phyloP scores from a whole-genome alignment of 352 stramenopile species.

The Elongisporangium anandrum region DNA sequence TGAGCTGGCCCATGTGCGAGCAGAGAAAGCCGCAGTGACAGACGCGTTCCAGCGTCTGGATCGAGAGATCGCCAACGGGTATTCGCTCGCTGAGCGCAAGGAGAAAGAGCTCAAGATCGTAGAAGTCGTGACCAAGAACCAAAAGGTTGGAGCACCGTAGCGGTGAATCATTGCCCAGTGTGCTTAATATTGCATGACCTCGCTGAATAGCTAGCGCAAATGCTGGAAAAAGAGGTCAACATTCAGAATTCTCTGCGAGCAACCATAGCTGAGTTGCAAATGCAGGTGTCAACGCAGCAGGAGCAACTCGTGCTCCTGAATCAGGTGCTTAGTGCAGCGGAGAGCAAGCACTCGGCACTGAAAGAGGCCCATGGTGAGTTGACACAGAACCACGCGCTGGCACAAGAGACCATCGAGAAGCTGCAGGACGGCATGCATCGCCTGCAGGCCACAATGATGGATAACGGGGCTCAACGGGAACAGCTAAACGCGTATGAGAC shows the following conservation, averaged over 20 bases:
- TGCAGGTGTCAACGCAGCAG: constrained; percentile 16
- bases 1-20: constrained; percentile 30
- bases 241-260: constrained; percentile 24
- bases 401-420: constrained; percentile 23
- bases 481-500: constrained; percentile 33
- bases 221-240: constrained; percentile 50
- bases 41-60: constrained; percentile 48
- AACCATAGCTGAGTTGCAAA: constrained; percentile 23
- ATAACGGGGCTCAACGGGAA: constrained; percentile 13
- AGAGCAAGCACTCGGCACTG: constrained; percentile 33
- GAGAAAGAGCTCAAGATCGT: constrained; percentile 62
- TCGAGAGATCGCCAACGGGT: constrained; percentile 44
- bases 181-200: background rate
- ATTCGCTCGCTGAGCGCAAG: constrained; percentile 50
- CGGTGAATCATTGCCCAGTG: constrained; percentile 1
- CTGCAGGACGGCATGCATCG: constrained; percentile 25
- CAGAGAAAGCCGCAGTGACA: constrained; percentile 39
- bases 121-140: constrained; percentile 54
- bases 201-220: constrained; percentile 31
- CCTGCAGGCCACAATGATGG: constrained; percentile 23
- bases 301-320: constrained; percentile 36
- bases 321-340: constrained; percentile 25
- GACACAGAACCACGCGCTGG: constrained; percentile 19
- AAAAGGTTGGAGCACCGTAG: constrained; percentile 25
- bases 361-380: constrained; percentile 22